Evolutionary conservation across 805 yeast species (phyloP).

Genomic region (Candida ovalis): DNA sequence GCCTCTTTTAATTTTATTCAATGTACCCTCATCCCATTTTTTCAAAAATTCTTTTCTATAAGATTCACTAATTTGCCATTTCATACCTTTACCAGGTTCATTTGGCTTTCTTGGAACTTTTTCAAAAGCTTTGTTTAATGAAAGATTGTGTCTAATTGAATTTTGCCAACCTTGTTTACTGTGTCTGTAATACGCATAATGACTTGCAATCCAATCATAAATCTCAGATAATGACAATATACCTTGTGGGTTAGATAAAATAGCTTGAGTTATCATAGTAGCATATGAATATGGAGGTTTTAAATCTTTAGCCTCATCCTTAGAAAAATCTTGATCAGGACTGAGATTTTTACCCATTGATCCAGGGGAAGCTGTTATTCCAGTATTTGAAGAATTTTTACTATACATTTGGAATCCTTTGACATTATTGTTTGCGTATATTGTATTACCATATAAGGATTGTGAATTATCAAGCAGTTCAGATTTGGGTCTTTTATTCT

Average conservation of each 20-base stretch:
- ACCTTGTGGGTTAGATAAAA: conserved; percentile 81
- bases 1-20: conserved; percentile 73
- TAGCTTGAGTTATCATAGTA: conserved; percentile 97
- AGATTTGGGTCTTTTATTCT: conserved; percentile 22
- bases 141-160: conserved; percentile 91
- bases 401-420: conserved; percentile 55
- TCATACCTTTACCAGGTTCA: conserved; percentile 99
- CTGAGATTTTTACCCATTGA: conserved; percentile 12
- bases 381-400: conserved; percentile 27
- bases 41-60: conserved; percentile 80
- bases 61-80: conserved; percentile 91
- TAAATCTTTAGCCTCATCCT: conserved; percentile 85
- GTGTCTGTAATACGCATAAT: conserved; percentile 87
- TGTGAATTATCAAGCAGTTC: conserved; percentile 10
- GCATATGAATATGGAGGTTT: conserved; percentile 98
- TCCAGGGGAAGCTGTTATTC: conserved; percentile 6
- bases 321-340: conserved; percentile 59
- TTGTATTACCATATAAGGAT: conserved; percentile 11
- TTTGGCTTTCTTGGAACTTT: conserved; percentile 93
- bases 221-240: conserved; percentile 87
- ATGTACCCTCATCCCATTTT: conserved; percentile 73
- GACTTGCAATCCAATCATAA: conserved; percentile 82
- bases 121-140: conserved; percentile 94
- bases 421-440: conserved; percentile 24
- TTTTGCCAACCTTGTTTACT: conserved; percentile 98